Conservation (phyloP, 176 grass and related monocot genomes). For the Cenchrus fungigraminus region DNA sequence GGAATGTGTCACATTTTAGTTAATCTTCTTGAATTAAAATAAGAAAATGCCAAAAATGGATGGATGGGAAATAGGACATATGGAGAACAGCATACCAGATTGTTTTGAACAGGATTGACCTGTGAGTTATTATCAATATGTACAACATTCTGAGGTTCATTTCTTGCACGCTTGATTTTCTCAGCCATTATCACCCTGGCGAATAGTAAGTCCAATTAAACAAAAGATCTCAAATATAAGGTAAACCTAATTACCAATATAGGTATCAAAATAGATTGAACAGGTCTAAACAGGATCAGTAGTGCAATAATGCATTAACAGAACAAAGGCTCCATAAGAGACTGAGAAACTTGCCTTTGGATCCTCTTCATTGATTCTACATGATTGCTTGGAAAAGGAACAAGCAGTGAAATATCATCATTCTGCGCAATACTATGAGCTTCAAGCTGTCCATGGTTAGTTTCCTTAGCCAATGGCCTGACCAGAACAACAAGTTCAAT, state of each 20-base stretch:
- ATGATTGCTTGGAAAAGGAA: too few relatives aligned
- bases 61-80: not conserved
- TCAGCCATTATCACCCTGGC: not conserved
- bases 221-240: not conserved
- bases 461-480: too few relatives aligned
- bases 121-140: not conserved
- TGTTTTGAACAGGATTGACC: slow-evolving; percentile 4
- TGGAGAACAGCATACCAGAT: not conserved
- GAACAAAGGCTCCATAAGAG: too few relatives aligned
- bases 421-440: not conserved
- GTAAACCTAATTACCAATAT: slow-evolving; percentile 1
- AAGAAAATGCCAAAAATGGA: too few relatives aligned
- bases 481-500: too few relatives aligned
- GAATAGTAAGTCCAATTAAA: not conserved
- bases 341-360: too few relatives aligned
- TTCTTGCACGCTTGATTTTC: not conserved
- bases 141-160: not conserved
- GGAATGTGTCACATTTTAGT: too few relatives aligned
- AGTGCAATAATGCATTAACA: too few relatives aligned
- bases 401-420: not conserved
- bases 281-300: too few relatives aligned
- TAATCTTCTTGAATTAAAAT: too few relatives aligned
- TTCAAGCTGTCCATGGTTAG: too few relatives aligned
- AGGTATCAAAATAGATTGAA: not conserved
- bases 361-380: too few relatives aligned